These are phyloP conservation scores for Rubia balearica DNA, from an alignment of 305 asterid species.

Conservation along the genomic window DNA sequence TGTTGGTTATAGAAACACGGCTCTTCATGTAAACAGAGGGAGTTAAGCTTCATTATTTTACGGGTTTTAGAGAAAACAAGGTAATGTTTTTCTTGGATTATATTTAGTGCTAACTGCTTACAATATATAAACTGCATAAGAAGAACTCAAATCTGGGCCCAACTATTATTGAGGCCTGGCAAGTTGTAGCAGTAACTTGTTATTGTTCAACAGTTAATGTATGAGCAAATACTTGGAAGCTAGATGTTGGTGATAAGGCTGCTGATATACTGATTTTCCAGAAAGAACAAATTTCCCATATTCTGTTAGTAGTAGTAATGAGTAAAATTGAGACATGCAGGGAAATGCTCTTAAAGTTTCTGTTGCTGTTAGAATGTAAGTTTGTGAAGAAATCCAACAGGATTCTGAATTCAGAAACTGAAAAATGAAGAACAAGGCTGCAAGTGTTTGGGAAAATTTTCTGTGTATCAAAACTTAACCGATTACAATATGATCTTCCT, in stretches of 20 bases:
- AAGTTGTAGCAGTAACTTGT: constrained; percentile 1
- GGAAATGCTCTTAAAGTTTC: background rate
- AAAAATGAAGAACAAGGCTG: too few relatives aligned
- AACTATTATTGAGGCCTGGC: constrained; percentile 6
- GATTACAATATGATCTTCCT: too few relatives aligned
- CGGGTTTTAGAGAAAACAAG: too few relatives aligned
- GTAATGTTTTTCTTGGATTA: too few relatives aligned
- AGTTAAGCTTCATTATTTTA: background rate
- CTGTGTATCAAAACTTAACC: too few relatives aligned
- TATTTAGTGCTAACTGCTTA: background rate
- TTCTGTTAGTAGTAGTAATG: background rate
- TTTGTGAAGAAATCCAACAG: too few relatives aligned
- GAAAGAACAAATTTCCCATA: background rate
- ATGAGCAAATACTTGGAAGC: background rate
- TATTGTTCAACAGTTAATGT: background rate
- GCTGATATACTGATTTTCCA: background rate
- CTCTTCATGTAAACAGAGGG: background rate
- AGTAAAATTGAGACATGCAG: background rate
- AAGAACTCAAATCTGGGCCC: constrained; percentile 1
- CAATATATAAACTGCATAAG: background rate
- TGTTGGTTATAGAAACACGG: background rate
- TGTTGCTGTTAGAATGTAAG: background rate
- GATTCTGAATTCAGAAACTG: too few relatives aligned
- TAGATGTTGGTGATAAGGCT: background rate
- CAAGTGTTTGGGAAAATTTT: too few relatives aligned